These are phyloP conservation scores for Cytospora piceae DNA, from an alignment of 2,329 filamentous ascomycete genomes.

Conservation along the genomic window DNA sequence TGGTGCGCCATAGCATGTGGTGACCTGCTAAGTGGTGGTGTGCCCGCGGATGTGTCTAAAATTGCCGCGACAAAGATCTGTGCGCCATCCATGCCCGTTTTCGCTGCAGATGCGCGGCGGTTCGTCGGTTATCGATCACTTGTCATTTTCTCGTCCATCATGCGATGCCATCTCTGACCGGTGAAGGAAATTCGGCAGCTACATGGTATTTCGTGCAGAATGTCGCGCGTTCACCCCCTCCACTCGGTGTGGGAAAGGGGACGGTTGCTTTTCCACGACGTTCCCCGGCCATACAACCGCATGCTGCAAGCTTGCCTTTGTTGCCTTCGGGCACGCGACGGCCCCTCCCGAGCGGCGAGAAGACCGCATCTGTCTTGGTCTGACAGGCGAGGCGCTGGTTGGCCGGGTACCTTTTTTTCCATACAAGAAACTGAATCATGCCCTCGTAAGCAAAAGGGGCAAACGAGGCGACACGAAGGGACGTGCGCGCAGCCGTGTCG, in stretches of 20 bases:
- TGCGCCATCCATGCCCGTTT: slow-evolving; percentile 11
- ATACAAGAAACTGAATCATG: slow-evolving; percentile 5
- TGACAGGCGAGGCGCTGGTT: slow-evolving; percentile 6
- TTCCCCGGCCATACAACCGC: slow-evolving; percentile 17
- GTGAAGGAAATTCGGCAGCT: slow-evolving; percentile 18
- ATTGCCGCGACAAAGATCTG: slow-evolving; percentile 30
- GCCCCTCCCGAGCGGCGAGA: slow-evolving; percentile 29
- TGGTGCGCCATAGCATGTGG: neutral
- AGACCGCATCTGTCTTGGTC: slow-evolving; percentile 13
- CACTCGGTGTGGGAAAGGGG: slow-evolving; percentile 15
- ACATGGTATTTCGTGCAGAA: slow-evolving; percentile 25
- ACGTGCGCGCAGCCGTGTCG: neutral
- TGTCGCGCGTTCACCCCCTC: slow-evolving; percentile 21
- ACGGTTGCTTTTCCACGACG: slow-evolving; percentile 22
- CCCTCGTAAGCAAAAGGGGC: slow-evolving; percentile 12
- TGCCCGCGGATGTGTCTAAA: slow-evolving; percentile 20
- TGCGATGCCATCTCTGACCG: slow-evolving; percentile 27
- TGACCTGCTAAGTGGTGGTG: neutral
- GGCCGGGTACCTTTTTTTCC: slow-evolving; percentile 8
- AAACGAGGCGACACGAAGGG: slow-evolving; percentile 3
- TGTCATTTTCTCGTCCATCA: slow-evolving; percentile 21
- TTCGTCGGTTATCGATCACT: slow-evolving; percentile 22
- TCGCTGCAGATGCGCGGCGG: slow-evolving; percentile 21
- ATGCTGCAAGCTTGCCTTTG: slow-evolving; percentile 12
- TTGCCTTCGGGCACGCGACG: slow-evolving; percentile 24